A percentile compares a stretch with the other conserved stretches of the same genome.
Conservation (phyloP, 2,329 filamentous ascomycete species). For the Aphanocladium album region DNA sequence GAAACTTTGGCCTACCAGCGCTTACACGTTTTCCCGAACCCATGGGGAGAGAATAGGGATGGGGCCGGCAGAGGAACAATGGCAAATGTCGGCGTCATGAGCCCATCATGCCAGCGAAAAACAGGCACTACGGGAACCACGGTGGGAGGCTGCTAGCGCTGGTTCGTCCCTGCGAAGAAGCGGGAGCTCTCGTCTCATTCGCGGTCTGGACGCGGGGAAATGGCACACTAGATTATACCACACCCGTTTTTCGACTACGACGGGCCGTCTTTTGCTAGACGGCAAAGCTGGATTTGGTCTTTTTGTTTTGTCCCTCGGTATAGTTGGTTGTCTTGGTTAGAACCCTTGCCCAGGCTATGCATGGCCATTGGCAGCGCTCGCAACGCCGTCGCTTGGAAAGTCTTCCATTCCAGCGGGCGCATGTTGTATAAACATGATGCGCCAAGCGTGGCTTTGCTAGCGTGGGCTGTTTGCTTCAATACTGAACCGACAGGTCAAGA, state of each 20-base stretch:
- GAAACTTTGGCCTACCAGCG: background rate
- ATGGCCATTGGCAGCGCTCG: background rate
- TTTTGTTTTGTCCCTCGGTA: background rate
- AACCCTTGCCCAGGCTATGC: slow-evolving; percentile 1
- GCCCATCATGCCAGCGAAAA: background rate
- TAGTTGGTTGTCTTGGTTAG: background rate
- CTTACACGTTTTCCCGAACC: background rate
- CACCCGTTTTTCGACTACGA: background rate
- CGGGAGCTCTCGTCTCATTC: background rate
- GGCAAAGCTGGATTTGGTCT: background rate
- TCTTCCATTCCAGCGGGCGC: background rate
- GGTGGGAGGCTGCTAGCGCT: background rate
- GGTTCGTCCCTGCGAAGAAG: background rate
- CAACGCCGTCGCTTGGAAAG: background rate
- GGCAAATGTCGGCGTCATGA: slow-evolving; percentile 7
- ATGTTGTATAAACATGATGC: background rate
- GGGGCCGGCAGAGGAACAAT: background rate
- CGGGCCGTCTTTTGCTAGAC: background rate
- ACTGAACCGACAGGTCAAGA: background rate
- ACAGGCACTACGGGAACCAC: background rate
- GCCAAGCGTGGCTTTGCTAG: background rate
- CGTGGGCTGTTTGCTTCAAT: background rate
- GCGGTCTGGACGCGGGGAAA: background rate
- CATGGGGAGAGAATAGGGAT: background rate
- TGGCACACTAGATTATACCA: background rate